Base-by-base conservation (phyloP, 2,329 filamentous ascomycete species). In the Arthrobotrys iridis region DNA sequence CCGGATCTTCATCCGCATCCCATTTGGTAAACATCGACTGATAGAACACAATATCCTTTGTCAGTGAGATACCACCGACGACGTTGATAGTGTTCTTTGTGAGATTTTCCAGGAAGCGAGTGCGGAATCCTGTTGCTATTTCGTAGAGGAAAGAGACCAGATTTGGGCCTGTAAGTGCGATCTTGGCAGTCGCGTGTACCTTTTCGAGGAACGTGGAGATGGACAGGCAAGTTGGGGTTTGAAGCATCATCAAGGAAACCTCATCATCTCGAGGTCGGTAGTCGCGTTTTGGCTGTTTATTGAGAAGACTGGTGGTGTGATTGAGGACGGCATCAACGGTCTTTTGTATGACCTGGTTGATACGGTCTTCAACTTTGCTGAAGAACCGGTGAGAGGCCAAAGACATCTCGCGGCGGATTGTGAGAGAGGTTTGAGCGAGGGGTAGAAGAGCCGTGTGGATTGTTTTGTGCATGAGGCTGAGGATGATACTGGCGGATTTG, bases 21-120 rank as follows among this genome's bases (percentile, higher is more conserved):
- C 93, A 98, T 33, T 89, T 89, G 77, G 92, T 89, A 77, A 99
- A 86, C 8, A 96, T 88, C 75, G 93, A 90, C 6, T 92, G 91
- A 82, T 99, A 99, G 81, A 93, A 93, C 35, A 93, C 92, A 82
- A 98, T 93, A 81, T 99, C 95, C 83, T 98, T 96, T 35, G 91
- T 94, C 24, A 98, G 92, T 88, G 97, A 95, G 50, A 99, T 87
- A 1, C 93, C 95, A 76, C 95, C 95, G 0, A 94, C 93, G 41
- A 93, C 92, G 79, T 93, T 97, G 78, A 99, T 93, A 75, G 90
- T 89, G 84, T 96, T 99, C 80, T 92, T 93, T 80, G 96, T 95
- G 83, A 98, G 92, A 83, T 99, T 95, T 77, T 95, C 92, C 77
- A 99, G 89, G 3, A 99, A 87, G 7, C 96, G 87, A 57, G 87